Base-by-base conservation (phyloP, 495 filamentous ascomycete species). In the Talaromyces thailandensis region DNA sequence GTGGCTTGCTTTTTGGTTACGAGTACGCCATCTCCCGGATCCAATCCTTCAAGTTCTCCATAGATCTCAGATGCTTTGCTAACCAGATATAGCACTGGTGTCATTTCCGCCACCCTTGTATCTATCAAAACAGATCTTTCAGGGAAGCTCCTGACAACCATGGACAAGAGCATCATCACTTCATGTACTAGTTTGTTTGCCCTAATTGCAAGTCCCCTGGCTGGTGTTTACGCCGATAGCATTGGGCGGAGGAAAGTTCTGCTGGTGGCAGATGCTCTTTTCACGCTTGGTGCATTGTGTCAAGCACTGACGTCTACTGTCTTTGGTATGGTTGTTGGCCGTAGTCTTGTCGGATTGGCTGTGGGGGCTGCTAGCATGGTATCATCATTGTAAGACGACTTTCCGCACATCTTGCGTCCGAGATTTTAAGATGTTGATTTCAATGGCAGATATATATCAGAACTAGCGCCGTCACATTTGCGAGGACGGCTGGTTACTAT, bases 1-100 rank as follows among this genome's bases (percentile, higher is more conserved):
- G 87, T 63, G 92, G 92, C 5, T 79, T 96, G 14, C 72, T 96
- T 2, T 96, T 96, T 74, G 92, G 92, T 63, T 96, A 93, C 82
- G 81, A 82, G 89, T 86, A 70, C 45, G 69, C 40, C 26, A 24
- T 37, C 16, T 21, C 8, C 32, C 37, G 29, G 9, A 43, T 35
- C 16, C 21, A 21, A 2, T 48, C 25, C 31, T 32, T 59, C 58
- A 45, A 60, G 51, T 40, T 23, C 25, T 68, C 59, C 23, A 59
- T 58, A 23, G 43, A 61, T 7, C 23, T 58, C 56, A 23, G 43
- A 61, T 7, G 26, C 18, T 4, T n/a, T 52, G 32, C 18, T 64
- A 32, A 31, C 56, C 40, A 28, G 26, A 55, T 62, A 52, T 64
- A 94, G 91, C 68, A 97, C 93, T 21, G 93, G 93, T 48, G 92